Evolutionary conservation across 2,329 filamentous ascomycete genomes (phyloP), one percentile per base, ranked within the genome.

Genomic region (Cadophora malorum): DNA sequence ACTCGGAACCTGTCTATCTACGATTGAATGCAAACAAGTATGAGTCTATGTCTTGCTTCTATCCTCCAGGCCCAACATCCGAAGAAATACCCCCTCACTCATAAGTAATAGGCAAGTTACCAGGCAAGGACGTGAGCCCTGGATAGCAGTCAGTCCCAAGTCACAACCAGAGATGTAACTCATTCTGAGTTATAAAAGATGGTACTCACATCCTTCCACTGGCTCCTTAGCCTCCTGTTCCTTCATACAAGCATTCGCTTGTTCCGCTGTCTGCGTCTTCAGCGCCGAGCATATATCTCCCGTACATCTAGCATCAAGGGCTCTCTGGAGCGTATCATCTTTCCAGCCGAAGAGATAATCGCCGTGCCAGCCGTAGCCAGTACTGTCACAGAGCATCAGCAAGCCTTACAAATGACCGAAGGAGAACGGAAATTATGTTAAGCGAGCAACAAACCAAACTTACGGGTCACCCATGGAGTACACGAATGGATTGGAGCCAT

Each of bases 311-410:
- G 80, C 87, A 52, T 65, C 19, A 10, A 55, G 52, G 12, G 53
- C 63, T 52, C 56, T 61, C 45, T 53, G 56, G 16, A 62, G 45
- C 8, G 19, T 21, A 2, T 77, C 71, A 0, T 81, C 75, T 64
- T 88, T 81, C 87, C 86, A 89, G 3, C 87, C 86, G 76, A 87
- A 88, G 31, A 84, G 35, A 75, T 88, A 89, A 76, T 89, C 85
- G 59, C 81, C 84, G 73, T 88, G 85, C 74, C 83, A 83, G 2
- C 59, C 41, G 14, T 47, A 62, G 23, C 59, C 21, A 12, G 45
- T 59, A 23, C 55, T 59, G 12, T 41, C 10, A 59, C 23, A 41
- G 3, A 9, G 2, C 5, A 9, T 49, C n/a, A 49, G 45, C 10
- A 45, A 5, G 8, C 35, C 35, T 2, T 6, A 45, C 7, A 14